A percentile compares a stretch with the other conserved stretches of the same genome.
Evolutionary conservation across 2,329 filamentous ascomycete genomes (phyloP).

Genomic region (Nothophoma quercina): DNA sequence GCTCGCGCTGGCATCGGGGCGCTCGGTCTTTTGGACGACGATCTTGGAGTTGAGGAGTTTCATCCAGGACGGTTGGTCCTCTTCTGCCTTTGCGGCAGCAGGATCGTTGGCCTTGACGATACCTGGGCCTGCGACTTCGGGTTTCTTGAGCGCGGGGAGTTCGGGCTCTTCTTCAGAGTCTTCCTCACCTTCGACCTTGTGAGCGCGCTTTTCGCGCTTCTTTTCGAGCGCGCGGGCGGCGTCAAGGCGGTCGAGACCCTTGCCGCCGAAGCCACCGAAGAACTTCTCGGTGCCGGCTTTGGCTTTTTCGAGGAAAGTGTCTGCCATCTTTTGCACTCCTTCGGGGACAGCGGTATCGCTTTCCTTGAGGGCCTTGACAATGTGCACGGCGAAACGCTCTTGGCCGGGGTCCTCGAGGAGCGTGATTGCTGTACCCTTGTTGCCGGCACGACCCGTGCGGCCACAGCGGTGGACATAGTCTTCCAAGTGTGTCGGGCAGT

Average conservation of each 20-base stretch:
- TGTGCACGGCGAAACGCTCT: slow-evolving; percentile 86
- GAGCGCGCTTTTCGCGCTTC: slow-evolving; percentile 75
- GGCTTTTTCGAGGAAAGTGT: slow-evolving; percentile 84
- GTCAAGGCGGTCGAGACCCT: slow-evolving; percentile 90
- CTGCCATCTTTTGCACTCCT: slow-evolving; percentile 65
- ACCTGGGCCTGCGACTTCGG: slow-evolving; percentile 50
- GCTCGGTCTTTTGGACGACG: slow-evolving; percentile 75
- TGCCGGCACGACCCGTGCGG: slow-evolving; percentile 91
- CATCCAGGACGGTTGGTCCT: slow-evolving; percentile 41
- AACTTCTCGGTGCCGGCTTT: slow-evolving; percentile 92
- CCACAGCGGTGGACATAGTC: slow-evolving; percentile 96
- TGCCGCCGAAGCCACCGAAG: slow-evolving; percentile 87
- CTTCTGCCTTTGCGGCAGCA: slow-evolving; percentile 22
- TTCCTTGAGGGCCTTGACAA: slow-evolving; percentile 90
- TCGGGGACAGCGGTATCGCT: slow-evolving; percentile 86
- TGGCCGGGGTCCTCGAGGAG: slow-evolving; percentile 93
- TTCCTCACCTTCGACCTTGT: slow-evolving; percentile 88
- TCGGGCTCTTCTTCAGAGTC: slow-evolving; percentile 79
- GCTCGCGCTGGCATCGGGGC: slow-evolving; percentile 51
- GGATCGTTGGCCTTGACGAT: slow-evolving; percentile 40
- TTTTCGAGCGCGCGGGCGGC: slow-evolving; percentile 88
- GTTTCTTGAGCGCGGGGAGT: slow-evolving; percentile 66
- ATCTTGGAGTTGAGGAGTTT: slow-evolving; percentile 69
- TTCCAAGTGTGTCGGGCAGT: slow-evolving; percentile 91
- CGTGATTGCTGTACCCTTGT: slow-evolving; percentile 92